These are phyloP conservation scores for Capniomyces stellatus DNA, from an alignment of 371 early-diverging fungal genomes.

Conservation along the genomic window DNA sequence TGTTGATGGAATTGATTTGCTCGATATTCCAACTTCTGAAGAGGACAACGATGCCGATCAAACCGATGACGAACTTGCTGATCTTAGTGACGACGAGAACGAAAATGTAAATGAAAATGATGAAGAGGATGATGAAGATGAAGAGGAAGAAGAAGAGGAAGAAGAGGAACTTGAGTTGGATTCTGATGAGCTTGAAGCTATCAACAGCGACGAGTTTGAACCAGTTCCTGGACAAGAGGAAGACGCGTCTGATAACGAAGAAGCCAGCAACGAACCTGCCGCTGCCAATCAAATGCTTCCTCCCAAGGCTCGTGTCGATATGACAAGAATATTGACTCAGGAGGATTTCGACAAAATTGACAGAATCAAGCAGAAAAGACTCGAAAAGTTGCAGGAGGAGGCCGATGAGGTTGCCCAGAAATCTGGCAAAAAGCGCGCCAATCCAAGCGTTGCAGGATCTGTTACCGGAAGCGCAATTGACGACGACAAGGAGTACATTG, in stretches of 20 bases:
- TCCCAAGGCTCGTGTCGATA: conserved; percentile 11
- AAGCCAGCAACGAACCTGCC: conserved; percentile 20
- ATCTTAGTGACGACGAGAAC: conserved; percentile 29
- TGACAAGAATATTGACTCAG: conserved; percentile 63
- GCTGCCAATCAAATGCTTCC: conserved; percentile 26
- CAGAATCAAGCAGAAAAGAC: conserved; percentile 33
- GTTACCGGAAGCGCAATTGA: conserved; percentile 5
- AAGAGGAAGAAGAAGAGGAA: conserved; percentile 24
- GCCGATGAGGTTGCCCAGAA: conserved; percentile 18
- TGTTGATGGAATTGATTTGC: conserved; percentile 60
- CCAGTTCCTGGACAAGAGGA: conserved; percentile 28
- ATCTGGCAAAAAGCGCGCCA: conserved; percentile 26
- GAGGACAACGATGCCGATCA: conserved; percentile 1
- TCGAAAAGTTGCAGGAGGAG: conserved; percentile 4
- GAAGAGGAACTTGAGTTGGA: conserved; percentile 34
- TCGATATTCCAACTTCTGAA: conserved; percentile 17
- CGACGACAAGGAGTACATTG: conserved; percentile 27
- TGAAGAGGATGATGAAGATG: conserved; percentile 8
- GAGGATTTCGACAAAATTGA: conserved; percentile 77
- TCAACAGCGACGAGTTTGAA: conserved; percentile 34
- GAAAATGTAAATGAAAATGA: conserved; percentile 31
- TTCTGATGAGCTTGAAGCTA: conserved; percentile 25
- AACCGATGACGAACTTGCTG: not conserved
- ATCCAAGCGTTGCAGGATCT: conserved; percentile 1
- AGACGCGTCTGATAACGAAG: conserved; percentile 20